Percentiles rank a stretch among this genome's conserved stretches.
phyloP scores from a whole-genome alignment of 1,139 yeast species.

The Magnusiomyces tetraspermus region DNA sequence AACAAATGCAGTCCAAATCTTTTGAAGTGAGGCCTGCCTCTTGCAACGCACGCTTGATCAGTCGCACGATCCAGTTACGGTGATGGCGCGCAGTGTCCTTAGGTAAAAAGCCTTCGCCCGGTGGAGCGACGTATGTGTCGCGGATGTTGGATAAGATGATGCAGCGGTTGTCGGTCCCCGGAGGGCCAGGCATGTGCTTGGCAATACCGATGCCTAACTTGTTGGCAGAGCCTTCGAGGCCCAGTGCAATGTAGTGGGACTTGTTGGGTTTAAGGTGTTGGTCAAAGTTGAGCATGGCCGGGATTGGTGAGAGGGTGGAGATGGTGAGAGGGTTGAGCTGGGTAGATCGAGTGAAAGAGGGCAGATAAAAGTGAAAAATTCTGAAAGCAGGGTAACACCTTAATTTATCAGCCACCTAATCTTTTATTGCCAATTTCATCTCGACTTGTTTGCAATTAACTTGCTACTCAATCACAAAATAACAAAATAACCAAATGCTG shows the following conservation, averaged over 20 bases:
- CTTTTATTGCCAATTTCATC: no score
- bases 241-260: conserved; percentile 50
- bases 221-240: conserved; percentile 95
- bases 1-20: conserved; percentile 84
- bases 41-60: conserved; percentile 54
- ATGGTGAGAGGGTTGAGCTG: no score
- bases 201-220: conserved; percentile 91
- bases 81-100: conserved; percentile 96
- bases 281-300: conserved; percentile 22
- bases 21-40: conserved; percentile 47
- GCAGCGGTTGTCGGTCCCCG: conserved; percentile 52
- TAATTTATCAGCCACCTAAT: no score
- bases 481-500: background rate
- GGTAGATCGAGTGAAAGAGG: background rate
- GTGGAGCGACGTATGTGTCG: conserved; percentile 92
- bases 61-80: conserved; percentile 85
- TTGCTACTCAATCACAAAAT: no score
- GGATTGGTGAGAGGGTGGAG: no score
- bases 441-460: no score
- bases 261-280: conserved; percentile 19
- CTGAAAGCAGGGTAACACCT: no score
- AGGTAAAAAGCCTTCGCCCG: conserved; percentile 96
- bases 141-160: conserved; percentile 75
- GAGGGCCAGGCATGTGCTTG: conserved; percentile 40
- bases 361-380: background rate